phyloP scores from a whole-genome alignment of 2,329 filamentous ascomycete genomes.

The Colletotrichum simmondsii region DNA sequence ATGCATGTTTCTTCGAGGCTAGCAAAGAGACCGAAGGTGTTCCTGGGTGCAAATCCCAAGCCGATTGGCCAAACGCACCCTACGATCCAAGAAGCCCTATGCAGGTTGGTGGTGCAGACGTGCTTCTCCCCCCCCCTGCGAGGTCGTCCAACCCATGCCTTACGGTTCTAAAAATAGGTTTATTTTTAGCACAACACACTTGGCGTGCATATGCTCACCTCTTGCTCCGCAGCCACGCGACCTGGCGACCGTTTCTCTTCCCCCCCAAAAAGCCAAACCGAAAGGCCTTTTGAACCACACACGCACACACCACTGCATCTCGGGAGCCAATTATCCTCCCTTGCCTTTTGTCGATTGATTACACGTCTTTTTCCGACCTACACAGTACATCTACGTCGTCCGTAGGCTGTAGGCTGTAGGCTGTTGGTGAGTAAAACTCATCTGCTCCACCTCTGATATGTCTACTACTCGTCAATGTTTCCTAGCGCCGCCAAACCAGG shows the following conservation, averaged over 20 bases:
- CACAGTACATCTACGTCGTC: no score
- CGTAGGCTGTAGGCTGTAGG: no score
- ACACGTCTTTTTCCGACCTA: not conserved
- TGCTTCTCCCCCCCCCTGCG: not conserved
- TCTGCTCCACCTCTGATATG: not conserved
- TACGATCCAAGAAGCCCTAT: not conserved
- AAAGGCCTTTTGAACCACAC: not conserved
- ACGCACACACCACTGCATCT: not conserved
- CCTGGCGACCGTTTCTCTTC: not conserved
- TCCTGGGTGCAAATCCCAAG: constrained; percentile 14
- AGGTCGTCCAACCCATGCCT: constrained; percentile 5
- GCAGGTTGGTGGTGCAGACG: not conserved
- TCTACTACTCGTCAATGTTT: not conserved
- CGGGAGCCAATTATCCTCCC: not conserved
- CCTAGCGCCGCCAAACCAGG: not conserved
- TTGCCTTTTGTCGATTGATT: not conserved
- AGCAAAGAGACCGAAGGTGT: constrained; percentile 1
- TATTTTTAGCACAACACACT: constrained; percentile 30
- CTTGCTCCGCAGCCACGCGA: constrained; percentile 29
- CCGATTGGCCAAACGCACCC: constrained; percentile 21
- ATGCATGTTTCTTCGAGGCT: constrained; percentile 24
- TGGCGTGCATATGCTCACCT: not conserved
- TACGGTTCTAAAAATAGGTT: constrained; percentile 31
- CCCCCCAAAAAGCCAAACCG: not conserved
- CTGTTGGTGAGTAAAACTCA: not conserved